Conservation (phyloP, 306 rosid species). For the Albizia julibrissin region DNA sequence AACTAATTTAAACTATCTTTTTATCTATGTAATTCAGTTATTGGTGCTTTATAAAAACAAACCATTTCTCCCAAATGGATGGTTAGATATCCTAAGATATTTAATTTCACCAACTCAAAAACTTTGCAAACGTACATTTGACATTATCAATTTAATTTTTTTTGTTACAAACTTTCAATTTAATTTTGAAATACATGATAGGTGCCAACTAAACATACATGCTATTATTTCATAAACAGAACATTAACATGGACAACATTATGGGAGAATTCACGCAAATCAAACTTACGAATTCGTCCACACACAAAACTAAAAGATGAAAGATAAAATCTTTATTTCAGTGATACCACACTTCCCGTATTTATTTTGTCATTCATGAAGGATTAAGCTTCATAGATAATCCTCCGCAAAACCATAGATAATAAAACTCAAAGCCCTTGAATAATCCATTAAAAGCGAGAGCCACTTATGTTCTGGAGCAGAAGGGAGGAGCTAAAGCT, state of each 20-base stretch:
- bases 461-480: constrained; percentile 28
- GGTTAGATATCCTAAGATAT: too few relatives aligned
- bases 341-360: background rate
- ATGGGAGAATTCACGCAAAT: background rate
- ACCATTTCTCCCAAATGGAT: too few relatives aligned
- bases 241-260: background rate
- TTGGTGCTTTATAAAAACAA: too few relatives aligned
- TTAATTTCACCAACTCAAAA: too few relatives aligned
- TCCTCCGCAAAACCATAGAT: background rate
- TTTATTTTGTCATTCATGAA: background rate
- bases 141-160: too few relatives aligned
- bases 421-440: background rate
- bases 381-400: background rate
- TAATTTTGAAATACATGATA: too few relatives aligned
- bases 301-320: background rate
- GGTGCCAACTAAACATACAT: background rate
- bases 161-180: too few relatives aligned
- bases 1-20: too few relatives aligned
- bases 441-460: background rate
- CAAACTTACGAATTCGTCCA: too few relatives aligned
- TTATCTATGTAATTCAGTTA: too few relatives aligned
- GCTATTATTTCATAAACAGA: background rate
- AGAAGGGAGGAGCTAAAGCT: constrained; percentile 45
- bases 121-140: too few relatives aligned
- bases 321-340: background rate